Evolutionary conservation across 2,329 filamentous ascomycete genomes (phyloP).

Genomic region (Hypocrella siamensis): DNA sequence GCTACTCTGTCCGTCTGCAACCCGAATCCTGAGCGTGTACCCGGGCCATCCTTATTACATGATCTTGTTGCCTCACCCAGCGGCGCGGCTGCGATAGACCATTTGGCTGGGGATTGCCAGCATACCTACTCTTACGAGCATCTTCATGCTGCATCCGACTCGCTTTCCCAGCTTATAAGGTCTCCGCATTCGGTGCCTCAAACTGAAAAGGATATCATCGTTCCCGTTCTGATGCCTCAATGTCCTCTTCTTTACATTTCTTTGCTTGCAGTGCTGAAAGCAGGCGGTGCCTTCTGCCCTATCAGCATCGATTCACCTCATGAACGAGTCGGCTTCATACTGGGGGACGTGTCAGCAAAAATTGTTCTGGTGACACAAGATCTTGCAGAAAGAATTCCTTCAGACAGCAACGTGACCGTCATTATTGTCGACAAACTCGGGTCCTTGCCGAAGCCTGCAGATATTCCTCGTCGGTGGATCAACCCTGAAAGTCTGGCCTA

Average conservation of each 20-base stretch:
- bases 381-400: conserved; percentile 24
- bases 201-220: conserved; percentile 26
- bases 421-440: conserved; percentile 16
- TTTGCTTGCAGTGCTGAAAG: conserved; percentile 62
- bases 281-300: conserved; percentile 75
- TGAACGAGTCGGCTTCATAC: conserved; percentile 66
- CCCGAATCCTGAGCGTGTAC: conserved; percentile 20
- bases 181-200: conserved; percentile 2
- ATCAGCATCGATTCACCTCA: conserved; percentile 62
- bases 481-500: conserved; percentile 48
- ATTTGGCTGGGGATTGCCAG: conserved; percentile 10
- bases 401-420: conserved; percentile 14
- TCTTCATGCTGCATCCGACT: conserved; percentile 42
- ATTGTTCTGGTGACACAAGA: conserved; percentile 49
- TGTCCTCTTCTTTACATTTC: conserved; percentile 63
- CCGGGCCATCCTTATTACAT: conserved; percentile 31
- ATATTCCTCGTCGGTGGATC: conserved; percentile 7
- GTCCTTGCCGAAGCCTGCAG: background rate
- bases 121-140: conserved; percentile 42
- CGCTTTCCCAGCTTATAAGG: conserved; percentile 35
- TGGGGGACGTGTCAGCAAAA: conserved; percentile 56
- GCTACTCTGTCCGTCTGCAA: conserved; percentile 29
- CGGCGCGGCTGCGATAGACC: conserved; percentile 15
- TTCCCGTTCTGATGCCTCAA: conserved; percentile 68
- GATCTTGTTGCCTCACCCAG: conserved; percentile 38